These are phyloP conservation scores for Heliosperma pusillum DNA, from an alignment of 148 eudicot species.

Conservation along the genomic window DNA sequence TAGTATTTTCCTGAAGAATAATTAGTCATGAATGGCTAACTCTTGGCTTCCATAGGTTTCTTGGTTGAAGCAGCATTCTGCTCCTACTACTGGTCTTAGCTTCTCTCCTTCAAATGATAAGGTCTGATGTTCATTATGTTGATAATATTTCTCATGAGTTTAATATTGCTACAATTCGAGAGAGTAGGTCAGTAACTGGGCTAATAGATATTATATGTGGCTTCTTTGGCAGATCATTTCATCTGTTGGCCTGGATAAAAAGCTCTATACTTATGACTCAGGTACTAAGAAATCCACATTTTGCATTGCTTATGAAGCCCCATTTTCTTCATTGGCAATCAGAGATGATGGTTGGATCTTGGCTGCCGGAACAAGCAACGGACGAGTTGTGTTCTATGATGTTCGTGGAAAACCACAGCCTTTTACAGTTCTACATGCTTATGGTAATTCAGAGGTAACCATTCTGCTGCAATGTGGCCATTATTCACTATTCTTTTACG, in stretches of 20 bases:
- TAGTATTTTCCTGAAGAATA: not conserved
- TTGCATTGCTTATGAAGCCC: conserved; percentile 81
- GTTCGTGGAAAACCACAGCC: conserved; percentile 94
- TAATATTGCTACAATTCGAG: not conserved
- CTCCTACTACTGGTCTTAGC: conserved; percentile 87
- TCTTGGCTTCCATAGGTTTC: conserved; percentile 54
- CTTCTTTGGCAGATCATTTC: conserved; percentile 64
- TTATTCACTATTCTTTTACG: not conserved
- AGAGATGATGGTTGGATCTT: conserved; percentile 84
- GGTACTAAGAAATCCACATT: conserved; percentile 55
- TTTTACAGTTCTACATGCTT: conserved; percentile 85
- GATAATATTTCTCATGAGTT: not conserved
- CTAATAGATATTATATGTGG: conserved; percentile 17
- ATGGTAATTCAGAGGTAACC: conserved; percentile 76
- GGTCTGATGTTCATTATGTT: conserved; percentile 37
- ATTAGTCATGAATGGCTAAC: not conserved
- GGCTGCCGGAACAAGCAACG: conserved; percentile 94
- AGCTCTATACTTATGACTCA: conserved; percentile 78
- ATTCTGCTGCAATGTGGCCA: not conserved
- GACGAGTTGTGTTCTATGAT: conserved; percentile 86
- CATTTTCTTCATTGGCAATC: conserved; percentile 86
- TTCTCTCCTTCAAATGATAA: conserved; percentile 95
- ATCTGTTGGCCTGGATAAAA: conserved; percentile 90
- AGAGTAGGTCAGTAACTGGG: not conserved
- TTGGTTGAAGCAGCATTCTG: conserved; percentile 98